Base-by-base conservation (phyloP, 164 flowering plant genomes). In the Magnolia changhungtana region DNA sequence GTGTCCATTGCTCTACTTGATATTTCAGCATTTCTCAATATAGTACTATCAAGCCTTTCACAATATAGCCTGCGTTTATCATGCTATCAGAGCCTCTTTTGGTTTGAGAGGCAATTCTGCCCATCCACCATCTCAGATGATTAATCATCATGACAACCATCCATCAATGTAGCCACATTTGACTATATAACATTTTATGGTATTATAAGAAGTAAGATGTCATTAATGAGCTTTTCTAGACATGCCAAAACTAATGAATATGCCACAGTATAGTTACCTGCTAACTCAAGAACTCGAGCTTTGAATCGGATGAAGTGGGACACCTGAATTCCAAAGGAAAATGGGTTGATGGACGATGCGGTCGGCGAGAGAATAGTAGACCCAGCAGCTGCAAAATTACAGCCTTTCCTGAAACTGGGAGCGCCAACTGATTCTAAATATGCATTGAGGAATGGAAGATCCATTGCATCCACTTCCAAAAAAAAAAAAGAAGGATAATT, bases 331-430 rank as follows among this genome's bases (percentile, higher is more conserved):
- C 88, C 90, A 74, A 92, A 89, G 16, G 98, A 91, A 80, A 96
- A 93, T 58, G 99, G 99, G 82, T 94, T 82, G 55, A 91, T 82
- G 20, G 97, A 84, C 64, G 87, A 71, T 71, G 92, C 86, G 31
- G 88, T 87, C 20, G 98, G 89, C n/a, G 95, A 95, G 72, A 82
- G 93, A 31, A 91, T 83, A 14, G 93, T 92, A 3, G 97, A 89
- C 0, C 92, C 98, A 31, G 97, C 97, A 27, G 89, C 91, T 50
- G 99, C 99, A 86, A 92, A 96, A 66, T 96, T 92, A 82, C 98
- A 86, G 6, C 99, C 99, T 75, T 79, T 88, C 71, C 68, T 78
- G 81, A 92, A 96, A 78, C 21, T 85, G 13, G 98, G 98, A 10
- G 83, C 59, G 11, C 91, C 94, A 31, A 93, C n/a, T 9, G 99